Conservation (phyloP, 2,329 filamentous ascomycete genomes). For the Zymoseptoria brevis region DNA sequence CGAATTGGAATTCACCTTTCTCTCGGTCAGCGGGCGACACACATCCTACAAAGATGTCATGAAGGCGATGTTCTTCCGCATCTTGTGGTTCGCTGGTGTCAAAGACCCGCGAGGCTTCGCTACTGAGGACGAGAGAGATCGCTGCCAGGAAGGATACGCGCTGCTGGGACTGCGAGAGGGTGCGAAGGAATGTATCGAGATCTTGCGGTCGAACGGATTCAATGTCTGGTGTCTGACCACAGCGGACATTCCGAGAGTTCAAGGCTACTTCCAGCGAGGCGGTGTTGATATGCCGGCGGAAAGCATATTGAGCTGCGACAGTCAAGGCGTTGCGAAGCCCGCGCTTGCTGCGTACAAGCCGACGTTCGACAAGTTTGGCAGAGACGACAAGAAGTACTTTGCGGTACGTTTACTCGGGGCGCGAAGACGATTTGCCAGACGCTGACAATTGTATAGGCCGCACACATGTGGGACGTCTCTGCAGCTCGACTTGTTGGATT, state of each 20-base stretch:
- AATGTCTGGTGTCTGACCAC: slow-evolving; percentile 49
- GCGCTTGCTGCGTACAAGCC: slow-evolving; percentile 40
- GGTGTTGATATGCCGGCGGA: slow-evolving; percentile 45
- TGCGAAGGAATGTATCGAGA: slow-evolving; percentile 35
- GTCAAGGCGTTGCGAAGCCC: slow-evolving; percentile 43
- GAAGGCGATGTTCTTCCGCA: slow-evolving; percentile 42
- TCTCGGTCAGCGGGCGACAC: slow-evolving; percentile 40
- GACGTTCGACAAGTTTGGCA: slow-evolving; percentile 36
- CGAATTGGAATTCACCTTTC: slow-evolving; percentile 45
- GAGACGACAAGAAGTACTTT: slow-evolving; percentile 43
- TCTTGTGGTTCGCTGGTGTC: slow-evolving; percentile 39
- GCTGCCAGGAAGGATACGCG: slow-evolving; percentile 35
- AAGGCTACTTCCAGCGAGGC: slow-evolving; percentile 45
- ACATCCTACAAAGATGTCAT: slow-evolving; percentile 38
- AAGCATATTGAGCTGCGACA: slow-evolving; percentile 47
- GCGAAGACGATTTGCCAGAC: neutral
- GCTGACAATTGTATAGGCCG: slow-evolving; percentile 31
- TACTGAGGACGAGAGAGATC: slow-evolving; percentile 37
- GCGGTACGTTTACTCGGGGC: slow-evolving; percentile 23
- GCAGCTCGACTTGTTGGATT: slow-evolving; percentile 39
- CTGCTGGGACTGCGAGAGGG: slow-evolving; percentile 31
- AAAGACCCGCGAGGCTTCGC: slow-evolving; percentile 36
- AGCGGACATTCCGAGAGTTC: slow-evolving; percentile 43
- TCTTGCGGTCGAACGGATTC: slow-evolving; percentile 40
- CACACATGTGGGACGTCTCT: slow-evolving; percentile 53